Conservation (phyloP, 2,329 filamentous ascomycete genomes). For the Aspergillus novoparasiticus region DNA sequence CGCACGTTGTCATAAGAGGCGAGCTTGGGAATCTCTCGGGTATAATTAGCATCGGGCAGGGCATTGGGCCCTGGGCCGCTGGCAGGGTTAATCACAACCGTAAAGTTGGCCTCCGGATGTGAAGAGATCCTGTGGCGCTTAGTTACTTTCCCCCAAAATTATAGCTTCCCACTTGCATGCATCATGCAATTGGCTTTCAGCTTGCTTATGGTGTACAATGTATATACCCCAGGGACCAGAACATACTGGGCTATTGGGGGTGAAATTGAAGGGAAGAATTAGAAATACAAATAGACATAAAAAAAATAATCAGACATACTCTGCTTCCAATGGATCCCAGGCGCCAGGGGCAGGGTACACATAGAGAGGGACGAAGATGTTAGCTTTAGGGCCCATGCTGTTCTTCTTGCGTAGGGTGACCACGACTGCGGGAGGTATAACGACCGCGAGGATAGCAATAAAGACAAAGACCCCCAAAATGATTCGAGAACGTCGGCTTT, state of each 20-base stretch:
- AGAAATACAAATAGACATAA: constrained; percentile 11
- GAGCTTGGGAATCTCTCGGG: constrained; percentile 44
- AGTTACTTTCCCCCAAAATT: constrained; percentile 22
- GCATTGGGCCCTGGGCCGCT: constrained; percentile 49
- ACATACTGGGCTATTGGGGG: constrained; percentile 2
- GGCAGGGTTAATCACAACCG: constrained; percentile 53
- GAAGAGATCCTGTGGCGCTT: constrained; percentile 36
- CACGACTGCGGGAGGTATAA: constrained; percentile 38
- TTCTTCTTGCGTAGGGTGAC: constrained; percentile 38
- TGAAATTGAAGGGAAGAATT: not conserved
- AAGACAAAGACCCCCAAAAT: constrained; percentile 28
- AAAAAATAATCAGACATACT: constrained; percentile 37
- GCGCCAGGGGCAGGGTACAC: constrained; percentile 51
- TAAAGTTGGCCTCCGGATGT: constrained; percentile 51
- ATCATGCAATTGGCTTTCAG: constrained; percentile 18
- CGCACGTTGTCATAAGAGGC: constrained; percentile 50
- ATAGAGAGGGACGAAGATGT: constrained; percentile 53
- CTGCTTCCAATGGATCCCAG: constrained; percentile 49
- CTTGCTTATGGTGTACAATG: constrained; percentile 19
- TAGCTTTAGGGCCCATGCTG: constrained; percentile 40
- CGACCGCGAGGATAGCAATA: constrained; percentile 33
- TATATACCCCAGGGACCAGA: constrained; percentile 15
- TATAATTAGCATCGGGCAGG: constrained; percentile 49
- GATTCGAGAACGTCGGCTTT: constrained; percentile 33
- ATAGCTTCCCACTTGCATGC: constrained; percentile 3